Base-by-base conservation (phyloP, 2,329 filamentous ascomycete species). In the Alternaria solani region DNA sequence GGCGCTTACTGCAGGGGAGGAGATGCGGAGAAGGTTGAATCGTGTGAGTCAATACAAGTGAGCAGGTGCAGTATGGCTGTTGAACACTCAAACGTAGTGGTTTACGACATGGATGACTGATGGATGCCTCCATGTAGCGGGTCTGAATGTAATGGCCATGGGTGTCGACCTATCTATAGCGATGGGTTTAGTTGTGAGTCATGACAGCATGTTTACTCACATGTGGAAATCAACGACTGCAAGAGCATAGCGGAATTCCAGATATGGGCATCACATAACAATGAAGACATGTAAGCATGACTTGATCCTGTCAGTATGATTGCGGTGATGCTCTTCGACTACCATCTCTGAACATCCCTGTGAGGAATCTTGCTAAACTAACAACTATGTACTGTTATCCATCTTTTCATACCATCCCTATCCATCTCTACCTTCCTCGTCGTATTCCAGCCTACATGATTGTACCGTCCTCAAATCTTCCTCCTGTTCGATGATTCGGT, bases 11-110 rank as follows among this genome's bases (percentile, higher is more conserved):
- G 69, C 69, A 5, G 62, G 67, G 3, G 65, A 69, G 46, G 72
- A 75, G 56, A 59, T 75, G 55, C 60, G 70, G 39, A 48, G 66
- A 23, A 57, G 72, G 18, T 36, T 76, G 51, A 68, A 67, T 42
- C 62, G 61, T 3, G 62, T 63, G 9, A 57, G 25, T 12, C 38
- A 34, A 20, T 47, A 56, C 5, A 34, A 57, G 20, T 60, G 28
- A 56, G 42, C 12, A 9, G 16, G 20, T 7, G 4, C 16, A 16
- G 44, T 8, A 7, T 28, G 2, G 16, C 4, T 34, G 32, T 5
- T 47, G 32, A 36, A n/a, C 8, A 25, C 32, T 16, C 6, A 2
- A 30, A 6, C 20, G 23, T 2, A 28, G 1, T 41, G 20, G n/a
- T 39, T 4, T 49, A 36, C 30, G 30, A 11, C 46, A n/a, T 18